These are phyloP conservation scores for Salix udensis DNA, from an alignment of 345 rosid species.

Conservation along the genomic window DNA sequence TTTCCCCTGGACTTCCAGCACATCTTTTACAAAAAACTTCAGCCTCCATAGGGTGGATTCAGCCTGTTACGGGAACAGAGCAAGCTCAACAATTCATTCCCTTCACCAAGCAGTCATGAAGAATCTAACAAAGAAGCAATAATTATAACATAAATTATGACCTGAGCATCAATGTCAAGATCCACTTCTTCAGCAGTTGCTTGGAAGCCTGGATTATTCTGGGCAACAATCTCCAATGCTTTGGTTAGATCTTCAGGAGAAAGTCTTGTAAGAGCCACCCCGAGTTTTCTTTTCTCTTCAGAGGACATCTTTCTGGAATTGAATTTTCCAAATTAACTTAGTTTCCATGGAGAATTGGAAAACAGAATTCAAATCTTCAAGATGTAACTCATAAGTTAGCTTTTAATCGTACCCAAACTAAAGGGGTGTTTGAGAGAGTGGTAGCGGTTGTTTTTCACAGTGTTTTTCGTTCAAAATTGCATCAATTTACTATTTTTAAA, in stretches of 20 bases:
- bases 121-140: neutral
- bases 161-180: constrained; percentile 86
- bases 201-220: constrained; percentile 59
- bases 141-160: constrained; percentile 8
- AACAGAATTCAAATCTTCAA: neutral
- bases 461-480: no score
- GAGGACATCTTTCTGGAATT: constrained; percentile 58
- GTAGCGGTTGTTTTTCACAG: no score
- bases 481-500: no score
- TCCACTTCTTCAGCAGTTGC: constrained; percentile 71
- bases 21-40: constrained; percentile 72
- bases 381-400: neutral
- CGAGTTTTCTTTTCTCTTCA: constrained; percentile 79
- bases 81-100: neutral
- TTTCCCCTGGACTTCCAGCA: constrained; percentile 54
- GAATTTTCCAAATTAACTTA: neutral
- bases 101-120: no score
- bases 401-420: no score
- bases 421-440: no score
- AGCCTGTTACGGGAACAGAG: constrained; percentile 33
- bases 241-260: constrained; percentile 74
- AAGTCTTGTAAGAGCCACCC: constrained; percentile 55
- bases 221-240: constrained; percentile 82
- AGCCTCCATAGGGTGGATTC: constrained; percentile 94
- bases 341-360: neutral